A percentile compares a stretch with the other conserved stretches of the same genome.
phyloP scores from a whole-genome alignment of 2,329 filamentous ascomycete genomes.

The Colletotrichum lini region DNA sequence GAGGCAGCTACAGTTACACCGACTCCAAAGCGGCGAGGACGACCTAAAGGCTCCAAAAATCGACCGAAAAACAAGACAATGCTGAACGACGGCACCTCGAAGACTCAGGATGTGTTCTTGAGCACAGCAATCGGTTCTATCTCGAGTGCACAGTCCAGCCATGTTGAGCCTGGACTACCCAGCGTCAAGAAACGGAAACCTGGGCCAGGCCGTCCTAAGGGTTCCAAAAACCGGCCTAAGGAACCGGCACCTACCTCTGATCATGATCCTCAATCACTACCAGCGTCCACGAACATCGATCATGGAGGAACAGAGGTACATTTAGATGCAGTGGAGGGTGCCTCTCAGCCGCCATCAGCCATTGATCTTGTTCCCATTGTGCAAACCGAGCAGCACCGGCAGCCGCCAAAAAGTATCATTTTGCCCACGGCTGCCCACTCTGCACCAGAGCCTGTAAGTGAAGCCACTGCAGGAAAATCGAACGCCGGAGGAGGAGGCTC shows the following conservation, averaged over 20 bases:
- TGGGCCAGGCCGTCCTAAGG: slow-evolving; percentile 62
- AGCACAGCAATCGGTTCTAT: background rate
- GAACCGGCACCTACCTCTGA: slow-evolving; percentile 40
- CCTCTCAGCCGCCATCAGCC: background rate
- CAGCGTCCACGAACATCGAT: background rate
- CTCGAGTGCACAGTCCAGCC: background rate
- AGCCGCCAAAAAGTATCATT: background rate
- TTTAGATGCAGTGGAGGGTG: background rate
- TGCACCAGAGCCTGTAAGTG: background rate
- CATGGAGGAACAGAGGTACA: background rate
- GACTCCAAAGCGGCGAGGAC: slow-evolving; percentile 41
- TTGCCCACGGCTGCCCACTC: background rate
- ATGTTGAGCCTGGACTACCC: slow-evolving; percentile 41
- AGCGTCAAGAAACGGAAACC: slow-evolving; percentile 53
- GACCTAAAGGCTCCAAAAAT: slow-evolving; percentile 45
- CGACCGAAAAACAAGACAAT: slow-evolving; percentile 18
- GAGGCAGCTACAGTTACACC: slow-evolving; percentile 34
- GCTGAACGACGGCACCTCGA: background rate
- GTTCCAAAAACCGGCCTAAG: slow-evolving; percentile 66
- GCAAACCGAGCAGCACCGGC: background rate
- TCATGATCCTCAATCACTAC: background rate
- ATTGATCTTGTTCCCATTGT: background rate
- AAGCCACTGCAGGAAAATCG: background rate
- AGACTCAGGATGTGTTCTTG: background rate
- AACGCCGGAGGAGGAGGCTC: background rate